phyloP scores from a whole-genome alignment of 139 green algal species.

The Eudorina sp. region DNA sequence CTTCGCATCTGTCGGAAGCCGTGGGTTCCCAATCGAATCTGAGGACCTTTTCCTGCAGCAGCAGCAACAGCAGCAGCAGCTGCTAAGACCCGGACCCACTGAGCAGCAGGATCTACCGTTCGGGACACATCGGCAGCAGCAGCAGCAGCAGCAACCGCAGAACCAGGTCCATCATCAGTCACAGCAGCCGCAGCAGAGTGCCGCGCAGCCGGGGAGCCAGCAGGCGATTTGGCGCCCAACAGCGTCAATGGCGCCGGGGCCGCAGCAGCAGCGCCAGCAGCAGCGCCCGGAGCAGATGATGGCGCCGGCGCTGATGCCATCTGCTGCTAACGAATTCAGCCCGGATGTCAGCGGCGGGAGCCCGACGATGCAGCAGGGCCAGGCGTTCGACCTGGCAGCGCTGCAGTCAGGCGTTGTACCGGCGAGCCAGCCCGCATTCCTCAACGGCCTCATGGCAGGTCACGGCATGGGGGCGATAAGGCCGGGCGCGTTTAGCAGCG shows the following conservation, averaged over 20 bases:
- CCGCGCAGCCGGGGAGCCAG: not conserved
- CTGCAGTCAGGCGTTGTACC: too few relatives aligned
- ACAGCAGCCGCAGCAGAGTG: not conserved
- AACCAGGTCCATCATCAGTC: not conserved
- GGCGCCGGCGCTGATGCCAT: not conserved
- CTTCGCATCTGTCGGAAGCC: not conserved
- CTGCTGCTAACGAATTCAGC: not conserved
- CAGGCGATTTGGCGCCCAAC: not conserved
- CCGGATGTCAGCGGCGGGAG: not conserved
- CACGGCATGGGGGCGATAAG: too few relatives aligned
- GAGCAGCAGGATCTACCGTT: not conserved
- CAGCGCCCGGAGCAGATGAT: not conserved
- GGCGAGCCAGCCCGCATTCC: not conserved
- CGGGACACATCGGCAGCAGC: too few relatives aligned
- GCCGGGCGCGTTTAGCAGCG: too few relatives aligned
- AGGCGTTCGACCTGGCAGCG: too few relatives aligned
- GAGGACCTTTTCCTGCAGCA: not conserved
- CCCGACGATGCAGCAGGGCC: too few relatives aligned
- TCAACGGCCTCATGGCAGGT: too few relatives aligned
- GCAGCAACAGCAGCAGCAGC: not conserved
- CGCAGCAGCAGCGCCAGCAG: not conserved
- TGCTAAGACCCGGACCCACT: not conserved
- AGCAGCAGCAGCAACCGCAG: not conserved
- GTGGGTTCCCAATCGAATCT: not conserved
- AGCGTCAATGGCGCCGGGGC: not conserved